phyloP scores from a whole-genome alignment of 2,329 filamentous ascomycete genomes.

The Acephala macrosclerotiorum region DNA sequence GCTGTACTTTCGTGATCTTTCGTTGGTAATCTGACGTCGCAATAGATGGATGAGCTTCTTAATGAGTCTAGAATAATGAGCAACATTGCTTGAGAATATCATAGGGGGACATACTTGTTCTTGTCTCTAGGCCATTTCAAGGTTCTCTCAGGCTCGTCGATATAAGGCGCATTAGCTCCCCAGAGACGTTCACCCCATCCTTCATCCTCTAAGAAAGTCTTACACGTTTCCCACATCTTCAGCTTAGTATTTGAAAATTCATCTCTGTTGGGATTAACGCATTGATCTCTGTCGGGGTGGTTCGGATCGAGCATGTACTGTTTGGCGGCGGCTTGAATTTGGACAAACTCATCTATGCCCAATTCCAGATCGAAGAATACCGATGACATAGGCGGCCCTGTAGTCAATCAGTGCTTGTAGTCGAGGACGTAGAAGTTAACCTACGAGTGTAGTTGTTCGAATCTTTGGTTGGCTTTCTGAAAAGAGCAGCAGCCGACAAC shows the following conservation, averaged over 20 bases:
- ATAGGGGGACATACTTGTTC: slow-evolving; percentile 37
- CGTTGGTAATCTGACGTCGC: slow-evolving; percentile 45
- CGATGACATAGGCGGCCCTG: slow-evolving; percentile 42
- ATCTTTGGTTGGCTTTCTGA: slow-evolving; percentile 38
- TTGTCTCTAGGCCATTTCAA: slow-evolving; percentile 42
- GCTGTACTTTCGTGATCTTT: slow-evolving; percentile 43
- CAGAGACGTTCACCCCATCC: slow-evolving; percentile 43
- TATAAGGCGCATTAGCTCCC: slow-evolving; percentile 29
- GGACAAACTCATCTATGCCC: slow-evolving; percentile 39
- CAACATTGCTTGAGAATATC: neutral
- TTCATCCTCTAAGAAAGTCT: slow-evolving; percentile 41
- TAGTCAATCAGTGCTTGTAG: neutral
- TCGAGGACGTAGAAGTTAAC: slow-evolving; percentile 7
- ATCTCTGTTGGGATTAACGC: slow-evolving; percentile 34
- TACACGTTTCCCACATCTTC: slow-evolving; percentile 40
- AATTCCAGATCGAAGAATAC: slow-evolving; percentile 41
- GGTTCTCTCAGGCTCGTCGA: slow-evolving; percentile 27
- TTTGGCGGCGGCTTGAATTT: slow-evolving; percentile 44
- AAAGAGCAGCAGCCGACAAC: slow-evolving; percentile 41
- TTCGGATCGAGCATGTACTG: slow-evolving; percentile 42
- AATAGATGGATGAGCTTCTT: slow-evolving; percentile 40
- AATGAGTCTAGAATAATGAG: slow-evolving; percentile 37
- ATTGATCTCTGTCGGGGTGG: slow-evolving; percentile 41
- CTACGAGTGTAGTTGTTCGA: slow-evolving; percentile 42
- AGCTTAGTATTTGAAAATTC: slow-evolving; percentile 41